phyloP scores from a whole-genome alignment of 371 early-diverging fungal species.

The Conidiobolus incongruus region DNA sequence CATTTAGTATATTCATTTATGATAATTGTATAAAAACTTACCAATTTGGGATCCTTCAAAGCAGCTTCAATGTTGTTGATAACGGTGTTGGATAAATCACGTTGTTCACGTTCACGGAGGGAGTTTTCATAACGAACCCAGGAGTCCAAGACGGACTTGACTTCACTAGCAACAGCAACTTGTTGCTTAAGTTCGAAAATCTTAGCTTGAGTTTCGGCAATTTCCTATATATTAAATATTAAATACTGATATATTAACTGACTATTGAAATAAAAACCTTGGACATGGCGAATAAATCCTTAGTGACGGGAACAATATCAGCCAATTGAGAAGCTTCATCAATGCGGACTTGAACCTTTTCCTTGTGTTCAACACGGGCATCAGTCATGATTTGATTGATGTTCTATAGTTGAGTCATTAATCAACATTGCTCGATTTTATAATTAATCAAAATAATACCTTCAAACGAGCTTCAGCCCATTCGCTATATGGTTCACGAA shows the following conservation, averaged over 20 bases:
- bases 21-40: slow-evolving; percentile 1
- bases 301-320: slow-evolving; percentile 81
- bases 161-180: slow-evolving; percentile 56
- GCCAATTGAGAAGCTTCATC: slow-evolving; percentile 74
- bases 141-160: slow-evolving; percentile 73
- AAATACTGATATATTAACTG: too few species aligned
- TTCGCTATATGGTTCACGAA: slow-evolving; percentile 67
- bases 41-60: slow-evolving; percentile 52
- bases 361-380: slow-evolving; percentile 83
- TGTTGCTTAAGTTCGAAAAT: slow-evolving; percentile 85
- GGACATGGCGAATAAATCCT: slow-evolving; percentile 79
- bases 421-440: slow-evolving; percentile 1
- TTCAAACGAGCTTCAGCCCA: slow-evolving; percentile 64
- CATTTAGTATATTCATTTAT: background rate
- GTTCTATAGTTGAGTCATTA: slow-evolving; percentile 14
- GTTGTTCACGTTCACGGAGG: too few species aligned
- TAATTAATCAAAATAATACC: slow-evolving; percentile 13
- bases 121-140: slow-evolving; percentile 91
- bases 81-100: slow-evolving; percentile 70
- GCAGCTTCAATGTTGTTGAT: slow-evolving; percentile 64
- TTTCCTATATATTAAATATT: slow-evolving; percentile 18
- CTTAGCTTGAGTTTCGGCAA: slow-evolving; percentile 77
- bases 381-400: slow-evolving; percentile 55
- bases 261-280: too few species aligned
- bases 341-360: slow-evolving; percentile 68